Base-by-base conservation (phyloP, 441 rosid species). In the Melianthus villosus region DNA sequence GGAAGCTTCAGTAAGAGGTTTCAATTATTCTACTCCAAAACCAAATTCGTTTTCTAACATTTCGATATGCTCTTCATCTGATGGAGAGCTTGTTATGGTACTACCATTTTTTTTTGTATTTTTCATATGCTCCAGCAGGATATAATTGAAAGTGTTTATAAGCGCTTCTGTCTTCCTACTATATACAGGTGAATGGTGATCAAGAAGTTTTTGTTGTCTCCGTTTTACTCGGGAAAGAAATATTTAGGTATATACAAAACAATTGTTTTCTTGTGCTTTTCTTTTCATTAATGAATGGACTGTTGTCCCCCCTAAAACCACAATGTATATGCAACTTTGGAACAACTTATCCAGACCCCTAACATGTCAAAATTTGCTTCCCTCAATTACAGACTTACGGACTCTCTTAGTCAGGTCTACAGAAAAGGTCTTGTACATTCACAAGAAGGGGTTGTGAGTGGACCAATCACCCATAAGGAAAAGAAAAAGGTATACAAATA, bases 21-120 rank as follows among this genome's bases (percentile, higher is more conserved):
- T 76, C 38, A 48, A 67, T 14, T 64, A 49, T 63, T 40, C 79
- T 29, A 48, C 64, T 9, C 65, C 74, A 22, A 76, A 56, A 44
- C 48, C 50, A 37, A 69, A 72, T 40, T 60, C 75, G 29, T 34
- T 57, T 45, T 58, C 70, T 44, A 75, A 67, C 34, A 65, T 22
- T 53, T 51, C 65, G 31, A 57, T 81, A 40, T 78, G 81, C 48
- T 59, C 73, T 57, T 74, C 97, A 16, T 42, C 49, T 51, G 78
- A 73, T 34, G 97, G 97, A 41, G 80, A 79, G 55, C 38, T 83
- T 55, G 55, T 89, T 34, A 66, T 83, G 89, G 95, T 89, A 77
- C 49, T 34, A 10, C 43, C 28, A 13, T 37, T 16, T 47, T 33
- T 26, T 16, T 19, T 16, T 23, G 26, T 34, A 34, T 42, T 22